Evolutionary conservation across 2,329 filamentous ascomycete genomes (phyloP).

Genomic region (Tolypocladium guangdongense): DNA sequence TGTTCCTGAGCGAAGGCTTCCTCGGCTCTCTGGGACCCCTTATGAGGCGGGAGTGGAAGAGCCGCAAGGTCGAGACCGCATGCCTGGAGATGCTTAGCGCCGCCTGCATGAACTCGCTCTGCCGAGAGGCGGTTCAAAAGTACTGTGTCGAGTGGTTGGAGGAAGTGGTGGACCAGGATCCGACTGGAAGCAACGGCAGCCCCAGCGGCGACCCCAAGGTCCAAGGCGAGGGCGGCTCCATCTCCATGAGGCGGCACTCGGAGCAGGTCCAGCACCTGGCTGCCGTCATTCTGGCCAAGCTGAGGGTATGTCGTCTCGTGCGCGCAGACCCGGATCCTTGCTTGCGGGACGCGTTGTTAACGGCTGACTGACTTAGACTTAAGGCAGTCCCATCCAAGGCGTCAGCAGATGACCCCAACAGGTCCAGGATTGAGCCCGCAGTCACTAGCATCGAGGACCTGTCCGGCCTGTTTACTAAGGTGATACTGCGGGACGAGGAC

Average conservation of each 20-base stretch:
- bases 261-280: slow-evolving; percentile 53
- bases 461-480: slow-evolving; percentile 51
- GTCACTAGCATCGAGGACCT: slow-evolving; percentile 56
- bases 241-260: slow-evolving; percentile 50
- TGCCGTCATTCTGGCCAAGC: slow-evolving; percentile 66
- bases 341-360: slow-evolving; percentile 12
- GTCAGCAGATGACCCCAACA: slow-evolving; percentile 24
- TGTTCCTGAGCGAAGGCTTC: slow-evolving; percentile 87
- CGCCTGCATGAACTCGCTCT: slow-evolving; percentile 75
- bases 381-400: slow-evolving; percentile 44
- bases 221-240: slow-evolving; percentile 48
- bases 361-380: slow-evolving; percentile 37
- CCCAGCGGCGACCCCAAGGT: slow-evolving; percentile 43
- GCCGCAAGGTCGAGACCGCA: slow-evolving; percentile 73
- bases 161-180: slow-evolving; percentile 66
- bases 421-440: slow-evolving; percentile 38
- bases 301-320: slow-evolving; percentile 32
- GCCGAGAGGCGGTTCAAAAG: slow-evolving; percentile 73
- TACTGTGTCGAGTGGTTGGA: slow-evolving; percentile 83
- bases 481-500: slow-evolving; percentile 50
- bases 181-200: slow-evolving; percentile 39
- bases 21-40: slow-evolving; percentile 64
- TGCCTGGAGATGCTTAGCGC: slow-evolving; percentile 84
- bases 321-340: not conserved
- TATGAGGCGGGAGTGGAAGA: slow-evolving; percentile 73